Percentiles rank a stretch among this genome's conserved stretches.
These are phyloP conservation scores for Mortierella hygrophila DNA, from an alignment of 192 early-diverging fungal genomes.

Conservation along the genomic window DNA sequence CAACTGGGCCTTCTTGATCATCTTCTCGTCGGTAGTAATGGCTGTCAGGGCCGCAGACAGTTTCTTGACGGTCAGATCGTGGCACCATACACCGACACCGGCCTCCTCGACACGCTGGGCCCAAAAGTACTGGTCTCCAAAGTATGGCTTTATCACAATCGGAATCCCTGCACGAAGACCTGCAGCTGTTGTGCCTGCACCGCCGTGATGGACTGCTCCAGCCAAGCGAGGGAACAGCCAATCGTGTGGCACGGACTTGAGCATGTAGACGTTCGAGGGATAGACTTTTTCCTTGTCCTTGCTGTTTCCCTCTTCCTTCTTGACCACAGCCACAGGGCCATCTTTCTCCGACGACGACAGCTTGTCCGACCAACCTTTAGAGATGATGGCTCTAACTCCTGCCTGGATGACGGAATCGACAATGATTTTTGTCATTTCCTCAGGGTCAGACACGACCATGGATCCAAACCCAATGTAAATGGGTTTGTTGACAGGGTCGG, in stretches of 20 bases:
- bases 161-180: slow-evolving; percentile 75
- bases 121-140: slow-evolving; percentile 77
- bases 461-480: slow-evolving; percentile 84
- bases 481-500: slow-evolving; percentile 43
- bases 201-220: slow-evolving; percentile 81
- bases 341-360: slow-evolving; percentile 31
- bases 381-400: slow-evolving; percentile 73
- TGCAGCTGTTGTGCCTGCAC: slow-evolving; percentile 78
- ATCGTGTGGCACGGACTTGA: slow-evolving; percentile 79
- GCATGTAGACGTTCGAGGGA: slow-evolving; percentile 61
- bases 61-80: slow-evolving; percentile 61
- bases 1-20: slow-evolving; percentile 54
- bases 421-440: slow-evolving; percentile 67
- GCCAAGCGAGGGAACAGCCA: slow-evolving; percentile 76
- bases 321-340: slow-evolving; percentile 11
- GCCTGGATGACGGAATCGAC: slow-evolving; percentile 68
- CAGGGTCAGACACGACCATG: slow-evolving; percentile 77
- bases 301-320: slow-evolving; percentile 26
- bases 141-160: slow-evolving; percentile 78
- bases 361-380: slow-evolving; percentile 78
- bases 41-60: slow-evolving; percentile 57
- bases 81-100: slow-evolving; percentile 66
- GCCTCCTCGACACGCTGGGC: slow-evolving; percentile 68
- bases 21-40: slow-evolving; percentile 64
- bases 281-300: slow-evolving; percentile 46